Percentiles rank a stretch among this genome's conserved stretches.
These are phyloP conservation scores for Colletotrichum camelliae DNA, from an alignment of 2,329 filamentous ascomycete species.

Conservation along the genomic window DNA sequence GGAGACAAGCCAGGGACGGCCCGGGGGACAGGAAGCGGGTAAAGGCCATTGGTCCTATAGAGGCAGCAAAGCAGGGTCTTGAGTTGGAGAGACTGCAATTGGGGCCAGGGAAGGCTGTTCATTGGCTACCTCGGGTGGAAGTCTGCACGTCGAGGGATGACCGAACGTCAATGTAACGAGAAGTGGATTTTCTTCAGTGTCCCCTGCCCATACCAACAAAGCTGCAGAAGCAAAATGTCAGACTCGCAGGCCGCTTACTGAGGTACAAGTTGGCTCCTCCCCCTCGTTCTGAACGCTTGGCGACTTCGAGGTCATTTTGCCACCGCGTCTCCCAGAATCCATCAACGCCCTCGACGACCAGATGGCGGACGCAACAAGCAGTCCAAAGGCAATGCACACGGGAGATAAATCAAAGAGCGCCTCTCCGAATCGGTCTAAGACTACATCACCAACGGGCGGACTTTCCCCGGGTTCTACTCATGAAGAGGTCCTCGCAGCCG, in stretches of 20 bases:
- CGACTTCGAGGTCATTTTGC: not conserved
- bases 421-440: not conserved
- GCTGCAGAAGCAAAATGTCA: not conserved
- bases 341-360: accelerated
- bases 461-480: not conserved
- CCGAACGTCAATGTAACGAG: not conserved
- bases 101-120: not conserved
- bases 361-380: not conserved
- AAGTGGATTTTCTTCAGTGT: not conserved
- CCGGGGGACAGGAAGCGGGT: not conserved
- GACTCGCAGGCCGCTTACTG: not conserved
- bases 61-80: not conserved
- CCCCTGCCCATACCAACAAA: not conserved
- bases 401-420: not conserved
- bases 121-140: not conserved
- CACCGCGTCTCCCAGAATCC: too few species aligned
- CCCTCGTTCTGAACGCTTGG: not conserved
- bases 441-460: not conserved
- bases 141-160: not conserved
- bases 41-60: not conserved
- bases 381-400: not conserved
- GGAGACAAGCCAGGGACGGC: not conserved
- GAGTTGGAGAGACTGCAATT: not conserved
- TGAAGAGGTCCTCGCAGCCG: not conserved
- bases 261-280: not conserved